These are phyloP conservation scores for Blastobotrys elegans DNA, from an alignment of 1,139 yeast genomes.

Conservation along the genomic window DNA sequence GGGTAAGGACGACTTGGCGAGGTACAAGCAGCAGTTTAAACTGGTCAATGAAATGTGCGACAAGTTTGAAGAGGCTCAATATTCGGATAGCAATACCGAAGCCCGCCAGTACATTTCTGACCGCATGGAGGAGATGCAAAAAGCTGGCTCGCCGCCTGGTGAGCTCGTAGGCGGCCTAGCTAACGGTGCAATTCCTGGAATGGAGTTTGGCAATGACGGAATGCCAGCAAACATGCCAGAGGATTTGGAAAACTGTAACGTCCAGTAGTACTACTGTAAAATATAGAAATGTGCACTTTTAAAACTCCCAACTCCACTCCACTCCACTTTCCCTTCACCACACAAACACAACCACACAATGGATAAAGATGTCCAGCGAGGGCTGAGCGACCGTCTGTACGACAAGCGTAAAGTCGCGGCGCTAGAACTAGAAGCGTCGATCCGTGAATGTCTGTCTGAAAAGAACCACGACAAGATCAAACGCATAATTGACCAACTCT, in stretches of 20 bases:
- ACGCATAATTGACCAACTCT: constrained; percentile 59
- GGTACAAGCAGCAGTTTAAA: constrained; percentile 34
- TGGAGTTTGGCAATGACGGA: constrained; percentile 32
- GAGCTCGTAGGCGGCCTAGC: constrained; percentile 67
- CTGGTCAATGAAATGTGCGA: constrained; percentile 46
- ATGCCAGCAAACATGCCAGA: constrained; percentile 15
- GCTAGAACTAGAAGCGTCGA: constrained; percentile 75
- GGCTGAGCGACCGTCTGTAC: constrained; percentile 82
- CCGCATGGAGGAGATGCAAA: constrained; percentile 51
- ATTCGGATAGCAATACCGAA: constrained; percentile 47
- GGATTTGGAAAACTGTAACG: constrained; percentile 16
- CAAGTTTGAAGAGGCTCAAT: constrained; percentile 53
- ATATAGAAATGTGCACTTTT: background rate
- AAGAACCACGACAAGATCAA: constrained; percentile 67
- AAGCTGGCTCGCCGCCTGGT: constrained; percentile 80
- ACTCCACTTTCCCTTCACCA: background rate
- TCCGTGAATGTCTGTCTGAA: constrained; percentile 63
- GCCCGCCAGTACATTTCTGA: constrained; percentile 51
- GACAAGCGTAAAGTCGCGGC: constrained; percentile 96
- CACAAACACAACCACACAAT: background rate
- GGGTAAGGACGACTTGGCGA: constrained; percentile 29
- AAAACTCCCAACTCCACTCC: too few species aligned
- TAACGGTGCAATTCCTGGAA: constrained; percentile 51
- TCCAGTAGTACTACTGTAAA: constrained; percentile 8
- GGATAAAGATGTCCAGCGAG: constrained; percentile 75